Evolutionary conservation across 1,139 yeast genomes (phyloP).

Genomic region (Barnettozyma hawaiiensis): DNA sequence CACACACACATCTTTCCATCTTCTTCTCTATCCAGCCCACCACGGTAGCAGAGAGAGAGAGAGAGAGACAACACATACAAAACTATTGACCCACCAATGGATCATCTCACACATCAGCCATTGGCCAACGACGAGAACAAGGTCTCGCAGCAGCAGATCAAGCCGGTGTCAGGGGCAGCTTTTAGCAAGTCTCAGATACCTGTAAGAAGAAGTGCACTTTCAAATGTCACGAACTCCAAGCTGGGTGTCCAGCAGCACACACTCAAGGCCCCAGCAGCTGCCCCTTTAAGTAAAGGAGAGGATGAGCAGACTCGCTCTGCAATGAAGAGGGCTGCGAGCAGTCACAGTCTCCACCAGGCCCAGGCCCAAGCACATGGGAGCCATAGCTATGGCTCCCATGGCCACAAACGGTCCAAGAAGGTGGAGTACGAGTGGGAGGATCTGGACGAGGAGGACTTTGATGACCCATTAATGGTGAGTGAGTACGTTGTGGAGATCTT

Average conservation of each 20-base stretch:
- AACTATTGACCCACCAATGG: conserved; percentile 10
- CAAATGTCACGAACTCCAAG: conserved; percentile 26
- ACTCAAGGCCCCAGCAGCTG: no score
- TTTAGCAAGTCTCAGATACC: conserved; percentile 23
- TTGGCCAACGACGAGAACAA: conserved; percentile 19
- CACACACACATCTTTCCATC: not conserved
- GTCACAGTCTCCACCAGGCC: conserved; percentile 13
- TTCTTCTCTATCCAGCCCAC: not conserved
- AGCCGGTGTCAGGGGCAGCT: conserved; percentile 1
- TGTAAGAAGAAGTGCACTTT: conserved; percentile 23
- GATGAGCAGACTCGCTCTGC: conserved; percentile 11
- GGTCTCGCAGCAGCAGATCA: conserved; percentile 9
- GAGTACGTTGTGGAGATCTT: conserved; percentile 90
- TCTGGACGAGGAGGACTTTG: conserved; percentile 82
- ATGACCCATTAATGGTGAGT: conserved; percentile 92
- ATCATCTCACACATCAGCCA: conserved; percentile 13
- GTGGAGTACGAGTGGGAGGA: conserved; percentile 71
- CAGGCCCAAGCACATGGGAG: no score
- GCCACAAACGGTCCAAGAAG: conserved; percentile 22
- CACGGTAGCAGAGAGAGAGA: not conserved
- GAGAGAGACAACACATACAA: not conserved
- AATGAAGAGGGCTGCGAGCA: conserved; percentile 24
- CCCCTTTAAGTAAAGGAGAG: not conserved
- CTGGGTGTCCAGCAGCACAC: conserved; percentile 4
- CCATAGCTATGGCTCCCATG: no score